A percentile compares a stretch with the other conserved stretches of the same genome.
Evolutionary conservation across 148 eudicot species (phyloP).

Genomic region (Diospyros lotus): DNA sequence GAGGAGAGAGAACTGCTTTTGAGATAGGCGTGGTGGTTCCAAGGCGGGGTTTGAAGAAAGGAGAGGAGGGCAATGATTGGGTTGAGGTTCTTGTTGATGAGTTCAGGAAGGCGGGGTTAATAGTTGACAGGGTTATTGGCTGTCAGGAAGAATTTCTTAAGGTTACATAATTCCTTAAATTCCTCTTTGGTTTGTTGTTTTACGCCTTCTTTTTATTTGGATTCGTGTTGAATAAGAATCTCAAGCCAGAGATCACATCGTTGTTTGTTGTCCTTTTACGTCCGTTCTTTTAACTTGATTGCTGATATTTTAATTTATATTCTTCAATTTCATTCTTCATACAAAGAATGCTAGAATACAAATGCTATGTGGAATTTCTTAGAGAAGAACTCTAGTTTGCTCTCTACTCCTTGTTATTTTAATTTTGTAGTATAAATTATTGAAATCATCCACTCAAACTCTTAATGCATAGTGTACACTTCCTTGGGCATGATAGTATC

Average conservation of each 20-base stretch:
- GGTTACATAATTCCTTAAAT: slow-evolving; percentile 29
- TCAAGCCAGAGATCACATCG: too few relatives aligned
- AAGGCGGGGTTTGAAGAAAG: slow-evolving; percentile 34
- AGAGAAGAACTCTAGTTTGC: neutral
- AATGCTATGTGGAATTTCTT: neutral
- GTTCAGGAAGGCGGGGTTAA: slow-evolving; percentile 54
- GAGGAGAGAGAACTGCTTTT: slow-evolving; percentile 43
- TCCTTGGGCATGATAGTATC: neutral
- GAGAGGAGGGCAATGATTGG: slow-evolving; percentile 40
- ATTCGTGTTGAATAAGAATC: neutral
- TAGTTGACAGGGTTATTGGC: slow-evolving; percentile 67
- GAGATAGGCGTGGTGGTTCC: slow-evolving; percentile 74
- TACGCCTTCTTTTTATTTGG: neutral
- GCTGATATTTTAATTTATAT: neutral
- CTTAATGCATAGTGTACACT: neutral
- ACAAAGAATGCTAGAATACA: neutral
- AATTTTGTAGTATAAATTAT: neutral
- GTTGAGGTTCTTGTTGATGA: slow-evolving; percentile 57
- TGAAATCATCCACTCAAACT: neutral
- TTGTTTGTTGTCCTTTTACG: neutral
- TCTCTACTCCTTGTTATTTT: neutral
- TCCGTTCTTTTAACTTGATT: neutral
- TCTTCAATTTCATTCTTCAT: too few relatives aligned
- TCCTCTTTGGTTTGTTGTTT: neutral
- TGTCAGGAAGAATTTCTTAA: slow-evolving; percentile 74